Conservation (phyloP, 2,329 filamentous ascomycete genomes). For the Monosporascus sp. region DNA sequence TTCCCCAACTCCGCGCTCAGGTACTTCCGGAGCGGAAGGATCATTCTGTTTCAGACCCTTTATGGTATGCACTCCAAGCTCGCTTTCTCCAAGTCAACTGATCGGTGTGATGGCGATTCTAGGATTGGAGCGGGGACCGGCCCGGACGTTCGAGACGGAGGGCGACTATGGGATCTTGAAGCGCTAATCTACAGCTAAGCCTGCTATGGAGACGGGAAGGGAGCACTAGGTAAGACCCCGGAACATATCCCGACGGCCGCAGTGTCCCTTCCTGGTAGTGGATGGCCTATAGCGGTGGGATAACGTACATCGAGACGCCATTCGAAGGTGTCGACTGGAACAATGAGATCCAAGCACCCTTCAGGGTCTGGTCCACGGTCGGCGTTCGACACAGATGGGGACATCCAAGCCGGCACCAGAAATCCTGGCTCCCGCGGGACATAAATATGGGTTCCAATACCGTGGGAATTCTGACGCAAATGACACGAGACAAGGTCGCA, state of each 20-base stretch:
- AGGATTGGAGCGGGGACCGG: constrained; percentile 10
- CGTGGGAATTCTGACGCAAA: not conserved
- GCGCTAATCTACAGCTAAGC: constrained; percentile 1
- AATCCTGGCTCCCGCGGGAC: not conserved
- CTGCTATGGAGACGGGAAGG: constrained; percentile 7
- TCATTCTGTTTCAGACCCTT: constrained; percentile 10
- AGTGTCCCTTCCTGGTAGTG: constrained; percentile 9
- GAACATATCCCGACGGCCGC: not conserved
- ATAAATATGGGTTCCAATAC: not conserved
- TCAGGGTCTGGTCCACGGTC: not conserved
- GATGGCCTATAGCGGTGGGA: constrained; percentile 6
- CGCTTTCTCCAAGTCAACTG: constrained; percentile 7
- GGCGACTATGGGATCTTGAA: constrained; percentile 10
- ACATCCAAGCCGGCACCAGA: not conserved
- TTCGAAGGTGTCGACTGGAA: constrained; percentile 4
- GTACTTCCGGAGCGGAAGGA: constrained; percentile 12
- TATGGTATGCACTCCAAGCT: constrained; percentile 13
- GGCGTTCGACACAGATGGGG: not conserved
- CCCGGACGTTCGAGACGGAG: constrained; percentile 4
- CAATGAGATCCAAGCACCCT: not conserved
- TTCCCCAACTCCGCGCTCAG: constrained; percentile 11
- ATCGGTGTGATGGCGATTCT: constrained; percentile 11
- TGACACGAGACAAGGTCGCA: constrained; percentile 1
- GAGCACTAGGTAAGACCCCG: not conserved
- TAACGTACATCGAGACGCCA: constrained; percentile 2